A percentile compares a stretch with the other conserved stretches of the same genome.
phyloP scores from a whole-genome alignment of 371 early-diverging fungal genomes.

The Synchytrium microbalum region DNA sequence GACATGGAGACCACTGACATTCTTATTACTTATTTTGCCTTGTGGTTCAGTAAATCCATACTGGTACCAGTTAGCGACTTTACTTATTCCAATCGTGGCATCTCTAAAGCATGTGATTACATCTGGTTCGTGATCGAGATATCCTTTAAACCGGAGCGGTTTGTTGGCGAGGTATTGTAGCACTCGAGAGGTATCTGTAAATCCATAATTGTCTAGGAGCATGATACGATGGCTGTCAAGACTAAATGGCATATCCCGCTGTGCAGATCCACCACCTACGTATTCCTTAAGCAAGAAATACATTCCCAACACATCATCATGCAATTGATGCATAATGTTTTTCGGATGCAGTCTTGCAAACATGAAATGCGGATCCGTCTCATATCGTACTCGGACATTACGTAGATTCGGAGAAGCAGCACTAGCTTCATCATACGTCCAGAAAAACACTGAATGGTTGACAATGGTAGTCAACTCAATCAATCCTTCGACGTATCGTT shows the following conservation, averaged over 20 bases:
- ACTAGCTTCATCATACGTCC: slow-evolving; percentile 29
- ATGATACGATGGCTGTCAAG: slow-evolving; percentile 27
- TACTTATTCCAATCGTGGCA: slow-evolving; percentile 34
- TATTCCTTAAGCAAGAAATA: slow-evolving; percentile 30
- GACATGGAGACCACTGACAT: slow-evolving; percentile 31
- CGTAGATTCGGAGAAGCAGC: slow-evolving; percentile 20
- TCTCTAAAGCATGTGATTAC: slow-evolving; percentile 40
- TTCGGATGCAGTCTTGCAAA: slow-evolving; percentile 31
- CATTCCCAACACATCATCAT: slow-evolving; percentile 41
- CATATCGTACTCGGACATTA: slow-evolving; percentile 31
- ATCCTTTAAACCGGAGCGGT: slow-evolving; percentile 23
- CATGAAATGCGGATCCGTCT: slow-evolving; percentile 26
- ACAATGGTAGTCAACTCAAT: slow-evolving; percentile 31
- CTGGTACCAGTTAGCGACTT: slow-evolving; percentile 45
- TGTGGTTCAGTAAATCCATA: slow-evolving; percentile 44
- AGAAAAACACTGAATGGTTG: slow-evolving; percentile 31
- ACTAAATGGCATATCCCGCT: slow-evolving; percentile 21
- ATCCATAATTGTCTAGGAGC: slow-evolving; percentile 27
- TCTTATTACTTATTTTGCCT: slow-evolving; percentile 34
- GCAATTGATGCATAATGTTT: slow-evolving; percentile 49
- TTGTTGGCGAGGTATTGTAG: slow-evolving; percentile 32
- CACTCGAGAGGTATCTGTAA: slow-evolving; percentile 27
- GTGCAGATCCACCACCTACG: slow-evolving; percentile 15
- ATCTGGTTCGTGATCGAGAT: slow-evolving; percentile 20
- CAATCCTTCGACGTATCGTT: slow-evolving; percentile 13